Percentiles rank a stretch among this genome's conserved stretches.
These are phyloP conservation scores for Fragaria iinumae DNA, from an alignment of 306 rosid genomes.

Conservation along the genomic window DNA sequence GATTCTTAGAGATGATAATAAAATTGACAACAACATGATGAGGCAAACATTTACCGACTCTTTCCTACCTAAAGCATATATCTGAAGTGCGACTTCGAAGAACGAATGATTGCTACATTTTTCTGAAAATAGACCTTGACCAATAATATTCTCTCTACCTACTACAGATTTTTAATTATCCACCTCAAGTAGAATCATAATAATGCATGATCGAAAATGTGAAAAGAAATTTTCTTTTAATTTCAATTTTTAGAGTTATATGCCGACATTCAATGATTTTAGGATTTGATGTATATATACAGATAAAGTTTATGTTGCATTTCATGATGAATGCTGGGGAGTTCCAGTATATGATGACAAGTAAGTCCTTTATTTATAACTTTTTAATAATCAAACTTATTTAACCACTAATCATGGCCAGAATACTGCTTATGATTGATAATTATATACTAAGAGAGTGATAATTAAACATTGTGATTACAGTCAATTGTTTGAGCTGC, in stretches of 20 bases:
- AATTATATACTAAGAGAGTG: not conserved
- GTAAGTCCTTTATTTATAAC: slow-evolving; percentile 31
- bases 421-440: not conserved
- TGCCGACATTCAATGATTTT: slow-evolving; percentile 1
- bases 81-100: not conserved
- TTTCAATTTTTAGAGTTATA: not conserved
- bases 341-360: slow-evolving; percentile 91
- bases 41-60: not conserved
- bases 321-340: slow-evolving; percentile 98
- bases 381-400: not conserved
- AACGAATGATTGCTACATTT: not conserved
- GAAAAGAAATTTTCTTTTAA: not conserved
- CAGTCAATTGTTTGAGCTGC: slow-evolving; percentile 96
- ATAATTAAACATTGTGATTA: slow-evolving; percentile 10
- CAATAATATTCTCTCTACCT: not conserved
- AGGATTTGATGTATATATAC: slow-evolving; percentile 8
- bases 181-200: not conserved
- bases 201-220: not conserved
- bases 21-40: not conserved
- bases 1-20: not conserved
- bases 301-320: slow-evolving; percentile 80
- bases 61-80: not conserved
- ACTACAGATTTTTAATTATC: not conserved
- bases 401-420: not conserved
- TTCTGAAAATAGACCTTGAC: not conserved